A percentile compares a stretch with the other conserved stretches of the same genome.
These are phyloP conservation scores for Kuraishia ogatae DNA, from an alignment of 805 yeast species.

Conservation along the genomic window DNA sequence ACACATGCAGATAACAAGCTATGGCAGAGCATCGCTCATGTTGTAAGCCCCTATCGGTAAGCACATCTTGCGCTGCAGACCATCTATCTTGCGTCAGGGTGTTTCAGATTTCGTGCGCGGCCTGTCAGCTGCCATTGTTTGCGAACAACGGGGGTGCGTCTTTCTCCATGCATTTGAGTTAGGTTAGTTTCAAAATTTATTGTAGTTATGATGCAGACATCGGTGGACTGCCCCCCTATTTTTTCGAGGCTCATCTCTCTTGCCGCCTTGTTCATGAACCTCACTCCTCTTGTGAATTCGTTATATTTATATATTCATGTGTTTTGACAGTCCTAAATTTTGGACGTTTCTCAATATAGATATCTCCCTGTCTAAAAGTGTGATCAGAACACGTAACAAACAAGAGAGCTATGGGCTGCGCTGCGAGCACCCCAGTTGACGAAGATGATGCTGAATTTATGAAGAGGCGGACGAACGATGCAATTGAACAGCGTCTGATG, in stretches of 20 bases:
- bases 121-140: not conserved
- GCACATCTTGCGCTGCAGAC: not conserved
- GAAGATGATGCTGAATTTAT: conserved; percentile 43
- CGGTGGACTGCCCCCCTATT: not conserved
- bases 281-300: not conserved
- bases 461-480: conserved; percentile 48
- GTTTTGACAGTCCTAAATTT: not conserved
- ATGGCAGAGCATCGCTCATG: not conserved
- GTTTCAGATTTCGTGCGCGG: not conserved
- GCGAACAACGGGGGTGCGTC: not conserved
- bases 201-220: not conserved
- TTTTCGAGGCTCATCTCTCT: not conserved
- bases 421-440: conserved; percentile 38
- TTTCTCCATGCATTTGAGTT: not conserved
- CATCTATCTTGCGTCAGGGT: not conserved
- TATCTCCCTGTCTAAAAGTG: too few relatives aligned
- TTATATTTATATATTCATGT: too few relatives aligned
- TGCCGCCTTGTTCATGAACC: not conserved
- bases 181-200: not conserved
- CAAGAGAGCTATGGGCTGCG: conserved; percentile 83
- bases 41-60: not conserved
- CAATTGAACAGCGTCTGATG: conserved; percentile 54
- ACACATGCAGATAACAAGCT: not conserved
- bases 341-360: not conserved
- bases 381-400: too few relatives aligned